Base-by-base conservation (phyloP, 2,329 filamentous ascomycete genomes). In the Calonectria pseudoreteaudii region DNA sequence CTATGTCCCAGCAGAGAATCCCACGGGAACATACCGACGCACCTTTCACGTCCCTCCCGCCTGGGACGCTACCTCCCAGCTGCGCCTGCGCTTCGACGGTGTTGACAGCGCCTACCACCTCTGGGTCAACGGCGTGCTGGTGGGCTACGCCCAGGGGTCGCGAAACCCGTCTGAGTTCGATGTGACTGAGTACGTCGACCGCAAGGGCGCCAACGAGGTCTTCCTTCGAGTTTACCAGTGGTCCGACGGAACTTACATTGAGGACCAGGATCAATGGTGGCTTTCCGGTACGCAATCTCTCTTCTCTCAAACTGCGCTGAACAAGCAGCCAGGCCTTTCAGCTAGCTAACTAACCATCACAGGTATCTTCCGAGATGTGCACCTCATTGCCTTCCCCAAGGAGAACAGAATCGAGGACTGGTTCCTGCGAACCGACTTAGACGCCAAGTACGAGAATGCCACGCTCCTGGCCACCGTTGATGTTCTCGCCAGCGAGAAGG, bases 181-280 rank as follows among this genome's bases (percentile, higher is more conserved):
- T 74, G 85, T 94, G 16, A 91, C 91, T 0, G 77, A 84, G 0
- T 82, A 87, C 91, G 20, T 83, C 75, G 23, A 76, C 81, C 9
- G 82, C 83, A 6, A 85, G 78, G 4, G 80, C 83, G 44, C 76
- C 79, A 94, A 93, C 74, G 87, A 87, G 52, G 80, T 94, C 1
- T 87, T 89, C 13, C 91, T 94, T 0, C 86, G 89, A n/a, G 93
- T 94, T 0, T 94, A 94, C 75, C 92, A 94, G 79, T 93, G 90
- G 86, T 93, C 88, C 14, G 92, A 94, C 76, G 93, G 91, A 2
- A 90, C 90, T 0, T 94, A 94, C 77, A 92, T 94, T 41, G 93
- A 94, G 81, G 92, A 94, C 69, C 91, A 92, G 77, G 91, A 94
- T 80, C 91, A 93, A 79, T 94, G 92, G 92, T 92, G 91, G 90